Base-by-base conservation (phyloP, 1,284 basidiomycete genomes). In the Apiotrichum porosum region DNA sequence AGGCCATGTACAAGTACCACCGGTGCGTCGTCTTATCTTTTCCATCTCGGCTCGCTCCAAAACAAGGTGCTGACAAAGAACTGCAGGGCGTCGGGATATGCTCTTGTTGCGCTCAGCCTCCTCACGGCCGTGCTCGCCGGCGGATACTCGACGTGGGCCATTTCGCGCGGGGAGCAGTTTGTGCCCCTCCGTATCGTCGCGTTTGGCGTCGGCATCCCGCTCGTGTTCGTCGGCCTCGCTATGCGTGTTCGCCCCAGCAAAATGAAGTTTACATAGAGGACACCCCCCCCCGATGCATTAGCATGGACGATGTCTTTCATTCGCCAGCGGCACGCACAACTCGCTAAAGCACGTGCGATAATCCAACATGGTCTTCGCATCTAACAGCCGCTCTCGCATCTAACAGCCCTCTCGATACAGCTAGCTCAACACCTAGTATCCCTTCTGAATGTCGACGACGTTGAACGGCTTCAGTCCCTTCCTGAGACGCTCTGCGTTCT, bases 1-100 rank as follows among this genome's bases (percentile, higher is more conserved):
- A 63, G 52, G 51, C 40, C 23, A 56, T 69, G 14, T 74, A 71
- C 59, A 73, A 73, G 49, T 71, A 68, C 42, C 71, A 73, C 51
- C 57, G 68, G 68, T 69, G 48, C 51, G 66, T 65, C 18, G 30
- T 4, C n/a, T n/a, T n/a, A n/a, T n/a, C n/a, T n/a, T n/a, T n/a
- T n/a, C n/a, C n/a, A n/a, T n/a, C n/a, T 22, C 19, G 34, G 28
- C 10, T 35, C 34, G 12, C 9, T 18, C 3, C 4, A 33, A 3
- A 3, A 23, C 21, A 37, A 9, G 10, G 15, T 5, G 35, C 44
- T 44, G 17, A 47, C 31, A 21, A 9, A 15, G 35, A 22, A 19
- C 10, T 13, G 12, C 50, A 68, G 71, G 18, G 33, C 68, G 6
- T 68, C 66, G 1, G 72, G 72, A 13, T 73, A 72, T 53, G 26